phyloP scores from a whole-genome alignment of 306 rosid species.

The Senna siamea region DNA sequence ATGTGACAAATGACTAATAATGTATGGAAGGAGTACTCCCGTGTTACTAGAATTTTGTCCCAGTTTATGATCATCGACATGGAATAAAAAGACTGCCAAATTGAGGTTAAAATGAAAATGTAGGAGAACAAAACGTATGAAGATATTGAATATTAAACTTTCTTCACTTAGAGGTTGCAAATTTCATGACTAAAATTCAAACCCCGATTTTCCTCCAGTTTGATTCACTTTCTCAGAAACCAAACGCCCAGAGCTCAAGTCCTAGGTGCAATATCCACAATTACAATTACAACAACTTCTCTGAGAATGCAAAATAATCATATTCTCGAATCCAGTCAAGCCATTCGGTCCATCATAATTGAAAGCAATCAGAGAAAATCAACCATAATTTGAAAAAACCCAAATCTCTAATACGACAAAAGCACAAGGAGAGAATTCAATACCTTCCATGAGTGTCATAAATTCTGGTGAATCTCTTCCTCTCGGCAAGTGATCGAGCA shows the following conservation, averaged over 20 bases:
- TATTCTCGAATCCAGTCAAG: slow-evolving; percentile 26
- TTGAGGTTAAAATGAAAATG: slow-evolving; percentile 26
- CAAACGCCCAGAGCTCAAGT: slow-evolving; percentile 45
- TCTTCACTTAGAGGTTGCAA: not conserved
- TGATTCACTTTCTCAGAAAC: slow-evolving; percentile 43
- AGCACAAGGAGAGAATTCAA: slow-evolving; percentile 11
- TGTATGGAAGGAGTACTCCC: too few species aligned
- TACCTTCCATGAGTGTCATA: slow-evolving; percentile 81
- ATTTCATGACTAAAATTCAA: slow-evolving; percentile 39
- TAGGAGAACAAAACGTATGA: slow-evolving; percentile 23
- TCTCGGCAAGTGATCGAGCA: slow-evolving; percentile 34
- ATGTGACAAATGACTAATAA: too few species aligned
- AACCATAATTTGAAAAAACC: slow-evolving; percentile 42
- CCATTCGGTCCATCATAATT: slow-evolving; percentile 42
- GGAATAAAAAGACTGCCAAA: slow-evolving; percentile 22
- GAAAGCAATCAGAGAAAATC: slow-evolving; percentile 35
- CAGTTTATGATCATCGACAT: slow-evolving; percentile 22
- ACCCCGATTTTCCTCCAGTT: slow-evolving; percentile 41
- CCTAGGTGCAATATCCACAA: slow-evolving; percentile 28
- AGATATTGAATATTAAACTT: slow-evolving; percentile 16
- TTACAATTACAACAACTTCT: slow-evolving; percentile 45
- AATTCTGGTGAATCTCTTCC: slow-evolving; percentile 34
- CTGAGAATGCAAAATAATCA: slow-evolving; percentile 38
- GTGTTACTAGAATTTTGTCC: too few species aligned
- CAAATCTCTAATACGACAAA: slow-evolving; percentile 44